Evolutionary conservation across 164 flowering plant genomes (phyloP).

Genomic region (Vitis labrusca): DNA sequence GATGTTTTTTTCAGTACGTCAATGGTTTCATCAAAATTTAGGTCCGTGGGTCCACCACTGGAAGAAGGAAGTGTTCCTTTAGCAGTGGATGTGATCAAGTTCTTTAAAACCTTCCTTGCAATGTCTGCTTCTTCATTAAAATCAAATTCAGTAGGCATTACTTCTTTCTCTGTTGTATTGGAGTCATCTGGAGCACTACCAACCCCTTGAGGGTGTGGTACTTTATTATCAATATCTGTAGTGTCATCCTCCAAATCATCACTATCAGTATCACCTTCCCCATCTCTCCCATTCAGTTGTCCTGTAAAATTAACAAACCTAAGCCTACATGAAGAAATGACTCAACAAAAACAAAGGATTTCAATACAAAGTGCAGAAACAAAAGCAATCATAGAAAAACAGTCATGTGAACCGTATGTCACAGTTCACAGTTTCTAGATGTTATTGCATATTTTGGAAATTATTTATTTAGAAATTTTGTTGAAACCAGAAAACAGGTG

Average conservation of each 20-base stretch:
- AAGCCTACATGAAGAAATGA: not conserved
- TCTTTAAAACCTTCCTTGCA: constrained; percentile 75
- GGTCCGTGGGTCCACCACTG: constrained; percentile 20
- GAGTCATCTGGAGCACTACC: constrained; percentile 30
- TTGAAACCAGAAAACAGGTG: no score
- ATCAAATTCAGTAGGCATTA: constrained; percentile 31
- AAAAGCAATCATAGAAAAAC: no score
- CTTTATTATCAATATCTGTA: constrained; percentile 19
- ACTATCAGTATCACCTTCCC: constrained; percentile 37
- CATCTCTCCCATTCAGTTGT: constrained; percentile 25
- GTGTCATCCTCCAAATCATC: constrained; percentile 55
- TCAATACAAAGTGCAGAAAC: no score
- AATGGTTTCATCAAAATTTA: constrained; percentile 12
- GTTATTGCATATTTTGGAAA: no score
- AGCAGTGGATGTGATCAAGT: constrained; percentile 49
- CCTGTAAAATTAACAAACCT: constrained; percentile 33
- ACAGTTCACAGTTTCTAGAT: no score
- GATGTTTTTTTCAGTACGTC: constrained; percentile 13
- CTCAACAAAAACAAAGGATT: not conserved
- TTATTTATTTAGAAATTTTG: no score
- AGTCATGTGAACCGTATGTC: no score
- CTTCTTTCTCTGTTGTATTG: constrained; percentile 28
- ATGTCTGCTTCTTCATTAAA: constrained; percentile 71
- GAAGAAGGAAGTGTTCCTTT: constrained; percentile 22
- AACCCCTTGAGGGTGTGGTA: constrained; percentile 19